Base-by-base conservation (phyloP, 164 flowering plant genomes). In the Magnolia kwangsiensis region DNA sequence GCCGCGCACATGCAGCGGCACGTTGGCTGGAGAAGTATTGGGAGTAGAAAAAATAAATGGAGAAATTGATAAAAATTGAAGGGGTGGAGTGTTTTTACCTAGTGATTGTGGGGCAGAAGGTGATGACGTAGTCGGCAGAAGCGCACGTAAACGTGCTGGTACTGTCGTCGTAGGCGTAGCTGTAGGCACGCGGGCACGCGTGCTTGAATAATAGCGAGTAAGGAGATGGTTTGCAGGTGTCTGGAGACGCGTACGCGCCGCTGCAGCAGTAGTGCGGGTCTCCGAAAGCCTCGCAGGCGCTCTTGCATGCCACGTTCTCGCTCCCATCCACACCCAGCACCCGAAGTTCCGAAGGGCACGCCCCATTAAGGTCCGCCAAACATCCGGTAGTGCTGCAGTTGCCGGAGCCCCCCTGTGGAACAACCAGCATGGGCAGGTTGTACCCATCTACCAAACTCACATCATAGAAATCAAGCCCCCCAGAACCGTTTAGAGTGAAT, bases 381-480 rank as follows among this genome's bases (percentile, higher is more conserved):
- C 98, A 95, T 0, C 97, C 97, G 0, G 93, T 88, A 27, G 69
- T 70, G 0, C 84, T 78, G 64, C 98, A 95, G 77, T 90, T 91
- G 8, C 79, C 97, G 1, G 88, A 9, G 1, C 92, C 94, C 2
- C 91, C 90, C 55, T 84, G 87, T 0, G 92, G 88, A 7, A 72
- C 83, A 51, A 95, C 88, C 72, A 84, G 50, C 93, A 95, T 84
- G 1, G 97, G 94, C 3, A 95, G 77, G 75, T 95, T 95, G 77
- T 86, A 92, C 8, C 96, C 96, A 71, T 90, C 96, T 4, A 95
- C 98, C 23, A 95, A 77, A 81, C 99, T 95, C 14, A 95, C 95
- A 79, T 93, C 98, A 83, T 82, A 95, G 82, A 88, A 93, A 67
- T 95, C 99, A 4, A 78, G 78, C 0, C 92, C 95, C 5, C 82